Conservation (phyloP, 1,284 basidiomycete genomes). For the Puccinia triticina region DNA sequence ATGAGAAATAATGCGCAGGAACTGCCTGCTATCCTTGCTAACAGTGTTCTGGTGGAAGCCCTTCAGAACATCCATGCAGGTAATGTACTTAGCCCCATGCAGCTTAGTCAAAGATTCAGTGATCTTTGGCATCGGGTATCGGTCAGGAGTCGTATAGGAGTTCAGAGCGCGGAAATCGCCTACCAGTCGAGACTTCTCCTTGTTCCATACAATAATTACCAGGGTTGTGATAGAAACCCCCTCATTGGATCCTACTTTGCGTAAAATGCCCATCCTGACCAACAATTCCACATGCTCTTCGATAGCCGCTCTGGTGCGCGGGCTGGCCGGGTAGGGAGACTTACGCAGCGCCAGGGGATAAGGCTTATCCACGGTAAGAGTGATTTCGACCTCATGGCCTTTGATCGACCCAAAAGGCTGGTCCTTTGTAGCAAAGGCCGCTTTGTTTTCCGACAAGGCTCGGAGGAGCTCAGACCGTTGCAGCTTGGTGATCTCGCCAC, state of each 20-base stretch:
- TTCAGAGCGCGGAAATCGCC: no score
- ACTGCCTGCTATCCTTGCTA: background rate
- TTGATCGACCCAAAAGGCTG: background rate
- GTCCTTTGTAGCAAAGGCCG: background rate
- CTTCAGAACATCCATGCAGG: conserved; percentile 20
- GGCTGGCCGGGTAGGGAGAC: conserved; percentile 11
- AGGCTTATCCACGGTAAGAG: background rate
- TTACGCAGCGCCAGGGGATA: background rate
- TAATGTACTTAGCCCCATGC: background rate
- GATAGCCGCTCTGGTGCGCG: background rate
- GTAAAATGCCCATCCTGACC: no score
- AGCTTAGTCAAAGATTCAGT: background rate
- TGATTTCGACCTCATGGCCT: conserved; percentile 12
- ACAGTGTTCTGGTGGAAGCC: conserved; percentile 21
- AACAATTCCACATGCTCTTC: background rate
- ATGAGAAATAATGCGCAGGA: conserved; percentile 14
- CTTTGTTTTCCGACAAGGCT: no score
- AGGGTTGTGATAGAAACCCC: background rate
- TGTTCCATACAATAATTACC: background rate
- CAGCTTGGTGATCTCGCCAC: no score
- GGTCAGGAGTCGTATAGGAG: no score
- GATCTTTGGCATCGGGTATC: background rate
- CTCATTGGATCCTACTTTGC: background rate
- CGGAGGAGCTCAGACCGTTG: no score
- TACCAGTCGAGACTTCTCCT: background rate